A percentile compares a stretch with the other conserved stretches of the same genome.
Evolutionary conservation across 1,284 basidiomycete genomes (phyloP).

Genomic region (Naganishia liquefaciens): DNA sequence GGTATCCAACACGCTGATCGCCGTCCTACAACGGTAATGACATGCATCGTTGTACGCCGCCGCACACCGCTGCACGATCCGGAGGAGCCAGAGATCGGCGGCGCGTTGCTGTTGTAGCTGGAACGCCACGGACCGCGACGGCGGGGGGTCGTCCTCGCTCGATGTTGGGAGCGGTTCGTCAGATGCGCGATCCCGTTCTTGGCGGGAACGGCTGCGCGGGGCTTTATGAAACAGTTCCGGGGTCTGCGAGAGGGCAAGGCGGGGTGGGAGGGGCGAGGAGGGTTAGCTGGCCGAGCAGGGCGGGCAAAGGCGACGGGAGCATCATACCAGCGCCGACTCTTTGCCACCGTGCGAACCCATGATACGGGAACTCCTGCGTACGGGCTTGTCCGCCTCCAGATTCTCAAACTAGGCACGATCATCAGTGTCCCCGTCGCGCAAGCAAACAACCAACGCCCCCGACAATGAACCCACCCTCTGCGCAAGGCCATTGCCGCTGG

Average conservation of each 20-base stretch:
- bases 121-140: constrained; percentile 59
- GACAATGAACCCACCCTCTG: background rate
- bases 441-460: background rate
- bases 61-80: constrained; percentile 76
- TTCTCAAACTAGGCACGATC: background rate
- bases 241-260: constrained; percentile 11
- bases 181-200: constrained; percentile 28
- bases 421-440: background rate
- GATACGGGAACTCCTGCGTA: constrained; percentile 6
- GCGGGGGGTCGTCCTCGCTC: constrained; percentile 63
- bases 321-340: constrained; percentile 7
- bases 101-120: constrained; percentile 68
- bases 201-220: constrained; percentile 39
- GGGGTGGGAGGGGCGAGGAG: too few species aligned
- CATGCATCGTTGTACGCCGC: constrained; percentile 70
- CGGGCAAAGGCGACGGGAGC: too few species aligned
- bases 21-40: constrained; percentile 71
- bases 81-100: constrained; percentile 76
- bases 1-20: constrained; percentile 70
- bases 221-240: constrained; percentile 26
- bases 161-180: constrained; percentile 61
- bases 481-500: constrained; percentile 36
- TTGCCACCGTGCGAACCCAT: constrained; percentile 1
- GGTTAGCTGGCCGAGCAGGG: background rate
- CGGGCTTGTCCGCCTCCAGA: constrained; percentile 3